Conservation (phyloP, 2,329 filamentous ascomycete genomes). For the Phialocephala sp. region DNA sequence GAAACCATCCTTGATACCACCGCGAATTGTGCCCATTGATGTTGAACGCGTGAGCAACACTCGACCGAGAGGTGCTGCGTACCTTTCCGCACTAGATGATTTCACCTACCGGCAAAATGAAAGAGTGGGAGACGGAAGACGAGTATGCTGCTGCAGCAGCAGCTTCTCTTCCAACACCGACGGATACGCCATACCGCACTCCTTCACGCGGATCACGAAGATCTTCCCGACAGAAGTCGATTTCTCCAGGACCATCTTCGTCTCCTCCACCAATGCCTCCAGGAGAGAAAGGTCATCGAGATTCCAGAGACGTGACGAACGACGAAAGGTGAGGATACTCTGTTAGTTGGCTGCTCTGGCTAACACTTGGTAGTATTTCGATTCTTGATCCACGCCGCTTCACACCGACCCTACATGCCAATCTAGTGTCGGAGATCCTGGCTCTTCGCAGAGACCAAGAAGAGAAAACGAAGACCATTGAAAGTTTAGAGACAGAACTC, state of each 20-base stretch:
- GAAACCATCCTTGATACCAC: conserved; percentile 26
- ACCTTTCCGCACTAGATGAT: conserved; percentile 5
- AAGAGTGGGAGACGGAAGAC: conserved; percentile 67
- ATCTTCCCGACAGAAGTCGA: conserved; percentile 62
- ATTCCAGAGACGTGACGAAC: conserved; percentile 62
- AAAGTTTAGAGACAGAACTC: conserved; percentile 78
- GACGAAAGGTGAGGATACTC: conserved; percentile 65
- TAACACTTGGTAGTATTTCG: conserved; percentile 49
- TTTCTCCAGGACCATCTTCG: conserved; percentile 67
- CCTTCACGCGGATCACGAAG: conserved; percentile 73
- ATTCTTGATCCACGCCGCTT: conserved; percentile 90
- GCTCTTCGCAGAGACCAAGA: conserved; percentile 87
- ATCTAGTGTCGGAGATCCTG: conserved; percentile 91
- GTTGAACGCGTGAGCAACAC: conserved; percentile 26
- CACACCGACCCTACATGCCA: conserved; percentile 93
- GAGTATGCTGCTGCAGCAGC: conserved; percentile 62
- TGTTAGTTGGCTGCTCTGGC: conserved; percentile 33
- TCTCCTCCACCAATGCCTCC: conserved; percentile 62
- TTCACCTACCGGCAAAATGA: conserved; percentile 48
- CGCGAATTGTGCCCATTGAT: conserved; percentile 23
- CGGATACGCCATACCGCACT: conserved; percentile 74
- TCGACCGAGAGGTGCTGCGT: conserved; percentile 19
- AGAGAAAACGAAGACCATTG: conserved; percentile 85
- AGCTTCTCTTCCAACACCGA: conserved; percentile 70
- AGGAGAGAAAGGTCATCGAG: conserved; percentile 54